These are phyloP conservation scores for Acanthamoeba lenticulata DNA, from an alignment of 208 protist species.

Conservation along the genomic window DNA sequence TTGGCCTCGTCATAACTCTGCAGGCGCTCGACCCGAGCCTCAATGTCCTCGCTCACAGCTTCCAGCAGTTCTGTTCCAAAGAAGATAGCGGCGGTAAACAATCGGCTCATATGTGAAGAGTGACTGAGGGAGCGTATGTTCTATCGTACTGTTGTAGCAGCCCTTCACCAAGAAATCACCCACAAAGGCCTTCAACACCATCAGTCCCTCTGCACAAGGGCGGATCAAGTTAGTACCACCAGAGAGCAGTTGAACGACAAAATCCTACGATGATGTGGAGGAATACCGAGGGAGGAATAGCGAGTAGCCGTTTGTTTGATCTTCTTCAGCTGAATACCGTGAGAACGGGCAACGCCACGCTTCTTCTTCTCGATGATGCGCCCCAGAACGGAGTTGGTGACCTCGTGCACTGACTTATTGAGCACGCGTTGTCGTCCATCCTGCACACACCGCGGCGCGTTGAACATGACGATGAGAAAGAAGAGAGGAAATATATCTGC, in stretches of 20 bases:
- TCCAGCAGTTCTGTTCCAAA: not conserved
- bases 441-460: not conserved
- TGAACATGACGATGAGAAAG: not conserved
- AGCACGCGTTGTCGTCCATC: slow-evolving; percentile 8
- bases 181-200: slow-evolving; percentile 7
- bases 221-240: not conserved
- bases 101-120: not conserved
- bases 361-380: slow-evolving; percentile 57
- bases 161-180: slow-evolving; percentile 1
- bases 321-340: slow-evolving; percentile 45
- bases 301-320: slow-evolving; percentile 19
- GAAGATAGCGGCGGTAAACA: not conserved
- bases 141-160: slow-evolving; percentile 46
- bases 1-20: slow-evolving; percentile 5
- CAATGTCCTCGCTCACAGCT: slow-evolving; percentile 28
- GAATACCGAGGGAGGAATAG: not conserved
- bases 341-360: not conserved
- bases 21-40: not conserved
- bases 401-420: slow-evolving; percentile 47
- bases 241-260: not conserved
- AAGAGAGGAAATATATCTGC: not conserved
- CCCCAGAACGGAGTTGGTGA: slow-evolving; percentile 10
- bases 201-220: slow-evolving; percentile 10
- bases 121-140: not conserved
- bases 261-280: not conserved